Evolutionary conservation across 352 stramenopile species (phyloP), one percentile per base, ranked within the genome.

Genomic region (Pythium phragmiticola): DNA sequence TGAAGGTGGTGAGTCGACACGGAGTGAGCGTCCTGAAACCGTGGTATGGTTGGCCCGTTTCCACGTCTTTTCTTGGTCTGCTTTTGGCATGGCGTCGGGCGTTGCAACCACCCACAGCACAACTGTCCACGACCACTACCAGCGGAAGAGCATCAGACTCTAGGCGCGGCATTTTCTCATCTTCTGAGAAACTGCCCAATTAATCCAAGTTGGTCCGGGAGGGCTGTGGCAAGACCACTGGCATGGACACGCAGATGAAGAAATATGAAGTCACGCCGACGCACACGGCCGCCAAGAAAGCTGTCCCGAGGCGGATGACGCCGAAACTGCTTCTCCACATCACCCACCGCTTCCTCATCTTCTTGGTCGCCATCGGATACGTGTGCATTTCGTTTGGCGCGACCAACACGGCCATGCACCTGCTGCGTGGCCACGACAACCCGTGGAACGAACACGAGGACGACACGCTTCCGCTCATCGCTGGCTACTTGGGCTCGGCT

Each of bases 381-480:
- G 48, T 63, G 1, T 19, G 55, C 17, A 63, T 56, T 30, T 63
- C 48, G 14, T 63, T 71, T 33, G 45, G 30, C 1, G 57, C 60
- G 16, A 57, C 41, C 7, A 57, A 60, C 19, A 57, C 53, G n/a
- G 50, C 51, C 0, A 60, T 60, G 26, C 19, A 48, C 19, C 52
- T 71, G 5, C 42, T 71, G 45, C 57, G 48, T 12, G 53, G 51
- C 7, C 19, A 54, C 46, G 28, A 56, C 41, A 71, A 67, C 21
- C 46, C 51, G 14, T 43, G 30, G 39, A 49, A 57, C 13, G 48
- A 13, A 12, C 36, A 30, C 0, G 23, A 51, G 19, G 58, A 57
- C 39, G 47, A 65, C 39, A 36, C 28, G 0, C 26, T 65, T 0
- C 58, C 47, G 11, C 56, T 84, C 6, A 79, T 84, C 37, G 63